Conservation (phyloP, 768 basidiomycete species). For the Butyriboletus loyo region DNA sequence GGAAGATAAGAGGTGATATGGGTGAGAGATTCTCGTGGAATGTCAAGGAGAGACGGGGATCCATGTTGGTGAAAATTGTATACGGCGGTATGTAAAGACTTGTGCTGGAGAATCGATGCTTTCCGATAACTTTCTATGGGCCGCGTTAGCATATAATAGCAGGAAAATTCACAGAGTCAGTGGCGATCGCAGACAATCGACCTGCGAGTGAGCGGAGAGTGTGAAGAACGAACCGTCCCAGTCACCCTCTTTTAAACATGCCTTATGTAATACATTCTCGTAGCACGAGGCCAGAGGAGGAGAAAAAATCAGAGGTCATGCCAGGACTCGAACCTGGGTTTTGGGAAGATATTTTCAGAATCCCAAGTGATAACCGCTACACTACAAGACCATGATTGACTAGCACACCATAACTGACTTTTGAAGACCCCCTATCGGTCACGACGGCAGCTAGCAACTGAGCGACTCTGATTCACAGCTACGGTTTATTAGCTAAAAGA, state of each 20-base stretch:
- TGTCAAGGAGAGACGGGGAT: slow-evolving; percentile 42
- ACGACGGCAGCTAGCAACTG: too few relatives aligned
- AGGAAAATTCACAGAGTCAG: slow-evolving; percentile 8
- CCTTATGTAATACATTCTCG: slow-evolving; percentile 7
- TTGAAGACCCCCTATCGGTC: too few relatives aligned
- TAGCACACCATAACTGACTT: too few relatives aligned
- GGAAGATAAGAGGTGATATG: slow-evolving; percentile 73
- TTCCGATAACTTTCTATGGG: slow-evolving; percentile 41
- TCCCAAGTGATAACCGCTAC: slow-evolving; percentile 31
- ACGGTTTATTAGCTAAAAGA: too few relatives aligned
- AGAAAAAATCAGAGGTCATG: slow-evolving; percentile 13
- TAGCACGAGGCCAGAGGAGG: background rate
- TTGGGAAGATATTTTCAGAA: slow-evolving; percentile 24
- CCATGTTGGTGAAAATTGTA: slow-evolving; percentile 47
- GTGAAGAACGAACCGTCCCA: background rate
- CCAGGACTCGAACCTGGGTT: slow-evolving; percentile 29
- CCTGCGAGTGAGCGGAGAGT: slow-evolving; percentile 18
- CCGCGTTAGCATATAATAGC: slow-evolving; percentile 68
- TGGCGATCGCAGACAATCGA: slow-evolving; percentile 25
- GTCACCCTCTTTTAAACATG: background rate
- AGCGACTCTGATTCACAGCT: too few relatives aligned
- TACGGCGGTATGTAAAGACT: slow-evolving; percentile 19
- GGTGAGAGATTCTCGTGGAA: slow-evolving; percentile 72
- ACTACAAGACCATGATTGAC: slow-evolving; percentile 22
- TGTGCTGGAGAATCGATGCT: slow-evolving; percentile 31